Evolutionary conservation across 23 red algal species (phyloP).

Genomic region (Chondrus crispus): DNA sequence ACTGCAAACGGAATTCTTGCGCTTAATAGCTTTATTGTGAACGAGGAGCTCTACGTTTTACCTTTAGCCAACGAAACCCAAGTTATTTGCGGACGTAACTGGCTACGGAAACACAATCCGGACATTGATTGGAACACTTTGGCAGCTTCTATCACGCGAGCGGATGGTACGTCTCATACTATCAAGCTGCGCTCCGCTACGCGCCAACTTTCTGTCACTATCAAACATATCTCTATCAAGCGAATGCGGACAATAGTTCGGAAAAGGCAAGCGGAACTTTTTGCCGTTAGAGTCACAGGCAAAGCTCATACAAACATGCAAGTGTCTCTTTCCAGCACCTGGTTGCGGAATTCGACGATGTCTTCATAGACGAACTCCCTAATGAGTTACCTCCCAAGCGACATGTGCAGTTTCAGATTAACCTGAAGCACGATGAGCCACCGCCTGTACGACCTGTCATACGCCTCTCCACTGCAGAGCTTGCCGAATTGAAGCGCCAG

Average conservation of each 20-base stretch:
- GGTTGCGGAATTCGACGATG: not conserved
- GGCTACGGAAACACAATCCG: not conserved
- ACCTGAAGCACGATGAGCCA: not conserved
- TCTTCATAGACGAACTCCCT: constrained; percentile 9
- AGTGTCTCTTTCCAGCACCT: too few species aligned
- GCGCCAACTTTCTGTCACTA: too few species aligned
- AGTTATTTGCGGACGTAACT: too few species aligned
- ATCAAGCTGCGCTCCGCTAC: too few species aligned
- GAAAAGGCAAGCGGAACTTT: not conserved
- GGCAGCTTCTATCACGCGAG: constrained; percentile 13
- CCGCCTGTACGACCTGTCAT: constrained; percentile 14
- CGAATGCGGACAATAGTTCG: too few species aligned
- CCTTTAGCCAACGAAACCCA: too few species aligned
- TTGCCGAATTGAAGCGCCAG: not conserved
- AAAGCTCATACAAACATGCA: too few species aligned
- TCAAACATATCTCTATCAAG: too few species aligned
- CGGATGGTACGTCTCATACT: constrained; percentile 22
- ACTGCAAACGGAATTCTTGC: too few species aligned
- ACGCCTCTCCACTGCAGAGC: not conserved
- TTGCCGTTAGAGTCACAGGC: not conserved
- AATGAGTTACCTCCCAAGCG: not conserved
- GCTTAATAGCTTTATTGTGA: too few species aligned
- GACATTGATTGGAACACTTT: not conserved
- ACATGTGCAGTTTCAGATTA: not conserved
- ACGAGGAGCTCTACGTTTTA: too few species aligned